A percentile compares a stretch with the other conserved stretches of the same genome.
phyloP scores from a whole-genome alignment of 2,329 filamentous ascomycete species.

The Arthrobotrys megalospora region DNA sequence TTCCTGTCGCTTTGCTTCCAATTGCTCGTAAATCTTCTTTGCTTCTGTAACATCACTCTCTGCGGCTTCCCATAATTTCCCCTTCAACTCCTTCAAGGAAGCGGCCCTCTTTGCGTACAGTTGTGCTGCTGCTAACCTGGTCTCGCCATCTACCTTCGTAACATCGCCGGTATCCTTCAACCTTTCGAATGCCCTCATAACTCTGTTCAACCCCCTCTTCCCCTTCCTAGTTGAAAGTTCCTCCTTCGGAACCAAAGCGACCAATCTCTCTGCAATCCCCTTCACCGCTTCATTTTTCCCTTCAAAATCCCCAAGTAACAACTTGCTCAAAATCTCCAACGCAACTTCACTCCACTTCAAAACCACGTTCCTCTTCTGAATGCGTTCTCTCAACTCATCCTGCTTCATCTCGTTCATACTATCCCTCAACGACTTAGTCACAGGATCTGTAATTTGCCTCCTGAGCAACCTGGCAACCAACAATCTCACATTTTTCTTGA shows the following conservation, averaged over 20 bases:
- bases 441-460: conserved; percentile 52
- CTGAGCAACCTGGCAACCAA: conserved; percentile 47
- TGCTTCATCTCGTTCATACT: conserved; percentile 49
- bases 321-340: conserved; percentile 48
- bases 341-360: conserved; percentile 53
- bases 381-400: conserved; percentile 24
- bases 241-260: conserved; percentile 27
- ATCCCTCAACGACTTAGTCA: conserved; percentile 41
- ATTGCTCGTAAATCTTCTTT: conserved; percentile 27
- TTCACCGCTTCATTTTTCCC: conserved; percentile 43
- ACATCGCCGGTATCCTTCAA: conserved; percentile 45
- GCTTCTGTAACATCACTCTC: conserved; percentile 6
- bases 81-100: conserved; percentile 46
- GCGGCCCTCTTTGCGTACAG: conserved; percentile 48
- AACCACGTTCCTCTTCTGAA: conserved; percentile 39
- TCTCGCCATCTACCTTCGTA: conserved; percentile 27
- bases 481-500: conserved; percentile 56
- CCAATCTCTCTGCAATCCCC: conserved; percentile 38
- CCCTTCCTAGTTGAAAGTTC: conserved; percentile 38
- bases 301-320: conserved; percentile 40
- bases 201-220: conserved; percentile 28
- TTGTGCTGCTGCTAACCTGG: conserved; percentile 28
- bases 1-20: conserved; percentile 23
- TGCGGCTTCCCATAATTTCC: conserved; percentile 41
- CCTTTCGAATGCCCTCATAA: conserved; percentile 44